phyloP scores from a whole-genome alignment of 2,329 filamentous ascomycete genomes.

The Apiospora koreana region DNA sequence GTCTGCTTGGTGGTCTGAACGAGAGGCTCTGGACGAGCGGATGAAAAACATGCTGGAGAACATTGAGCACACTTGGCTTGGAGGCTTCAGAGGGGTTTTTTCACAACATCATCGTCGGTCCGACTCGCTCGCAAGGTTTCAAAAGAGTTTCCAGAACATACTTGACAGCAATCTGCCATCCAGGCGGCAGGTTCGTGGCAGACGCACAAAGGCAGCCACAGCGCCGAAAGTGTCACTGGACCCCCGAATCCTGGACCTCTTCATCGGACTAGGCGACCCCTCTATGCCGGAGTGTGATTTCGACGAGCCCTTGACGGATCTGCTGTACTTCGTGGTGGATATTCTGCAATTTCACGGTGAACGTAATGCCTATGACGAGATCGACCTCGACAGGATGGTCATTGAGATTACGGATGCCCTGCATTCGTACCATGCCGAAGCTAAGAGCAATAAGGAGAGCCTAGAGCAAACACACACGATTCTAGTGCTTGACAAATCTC shows the following conservation, averaged over 20 bases:
- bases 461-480: conserved; percentile 69
- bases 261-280: conserved; percentile 80
- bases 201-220: conserved; percentile 48
- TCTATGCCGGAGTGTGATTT: conserved; percentile 69
- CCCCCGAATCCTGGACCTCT: conserved; percentile 75
- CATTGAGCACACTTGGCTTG: conserved; percentile 91
- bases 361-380: conserved; percentile 94
- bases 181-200: conserved; percentile 62
- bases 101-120: conserved; percentile 67
- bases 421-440: conserved; percentile 68
- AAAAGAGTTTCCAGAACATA: conserved; percentile 74
- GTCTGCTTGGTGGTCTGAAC: conserved; percentile 85
- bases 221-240: conserved; percentile 50
- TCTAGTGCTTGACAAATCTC: conserved; percentile 84
- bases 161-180: conserved; percentile 87
- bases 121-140: conserved; percentile 72
- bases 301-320: conserved; percentile 86
- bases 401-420: conserved; percentile 86
- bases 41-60: conserved; percentile 78
- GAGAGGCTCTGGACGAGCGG: conserved; percentile 76
- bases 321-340: conserved; percentile 95
- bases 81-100: conserved; percentile 93
- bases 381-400: conserved; percentile 91
- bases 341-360: conserved; percentile 97
- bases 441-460: conserved; percentile 39